A percentile compares a stretch with the other conserved stretches of the same genome.
Evolutionary conservation across 2,329 filamentous ascomycete genomes (phyloP).

Genomic region (Leptographium wingfieldii): DNA sequence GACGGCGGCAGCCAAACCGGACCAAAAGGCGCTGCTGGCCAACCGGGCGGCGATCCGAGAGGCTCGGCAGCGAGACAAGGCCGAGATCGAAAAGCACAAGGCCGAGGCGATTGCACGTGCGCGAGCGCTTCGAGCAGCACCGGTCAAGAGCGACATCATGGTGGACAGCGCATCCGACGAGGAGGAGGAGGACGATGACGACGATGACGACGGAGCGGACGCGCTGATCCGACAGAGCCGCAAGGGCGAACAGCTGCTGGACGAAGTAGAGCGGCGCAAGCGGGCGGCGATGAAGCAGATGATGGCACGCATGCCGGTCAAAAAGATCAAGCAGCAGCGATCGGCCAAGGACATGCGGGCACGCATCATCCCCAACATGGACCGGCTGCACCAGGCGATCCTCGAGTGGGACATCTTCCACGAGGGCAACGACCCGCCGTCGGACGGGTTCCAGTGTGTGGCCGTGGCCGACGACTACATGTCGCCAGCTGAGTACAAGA

Average conservation of each 20-base stretch:
- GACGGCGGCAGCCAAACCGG: conserved; percentile 23
- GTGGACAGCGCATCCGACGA: conserved; percentile 50
- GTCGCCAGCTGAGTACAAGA: conserved; percentile 68
- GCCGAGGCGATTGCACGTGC: conserved; percentile 59
- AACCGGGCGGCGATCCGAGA: conserved; percentile 51
- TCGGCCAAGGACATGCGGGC: conserved; percentile 91
- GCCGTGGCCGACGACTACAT: conserved; percentile 67
- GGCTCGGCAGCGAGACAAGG: conserved; percentile 60
- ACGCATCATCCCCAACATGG: conserved; percentile 78
- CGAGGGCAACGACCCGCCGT: conserved; percentile 72
- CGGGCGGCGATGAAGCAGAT: conserved; percentile 39
- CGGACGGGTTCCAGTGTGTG: conserved; percentile 52
- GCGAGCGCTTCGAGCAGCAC: conserved; percentile 49
- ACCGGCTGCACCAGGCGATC: conserved; percentile 71
- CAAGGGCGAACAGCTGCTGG: conserved; percentile 33
- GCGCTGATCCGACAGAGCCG: conserved; percentile 35
- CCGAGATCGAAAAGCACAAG: conserved; percentile 61
- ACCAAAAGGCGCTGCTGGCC: conserved; percentile 23
- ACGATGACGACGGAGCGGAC: conserved; percentile 46
- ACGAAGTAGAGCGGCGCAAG: conserved; percentile 33
- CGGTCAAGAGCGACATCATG: conserved; percentile 76
- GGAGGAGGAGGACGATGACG: conserved; percentile 60
- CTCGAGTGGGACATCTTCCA: conserved; percentile 95
- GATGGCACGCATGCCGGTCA: conserved; percentile 52
- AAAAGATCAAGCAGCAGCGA: conserved; percentile 67